Evolutionary conservation across 106 monocot species (phyloP).

Genomic region (Vanilla planifolia): DNA sequence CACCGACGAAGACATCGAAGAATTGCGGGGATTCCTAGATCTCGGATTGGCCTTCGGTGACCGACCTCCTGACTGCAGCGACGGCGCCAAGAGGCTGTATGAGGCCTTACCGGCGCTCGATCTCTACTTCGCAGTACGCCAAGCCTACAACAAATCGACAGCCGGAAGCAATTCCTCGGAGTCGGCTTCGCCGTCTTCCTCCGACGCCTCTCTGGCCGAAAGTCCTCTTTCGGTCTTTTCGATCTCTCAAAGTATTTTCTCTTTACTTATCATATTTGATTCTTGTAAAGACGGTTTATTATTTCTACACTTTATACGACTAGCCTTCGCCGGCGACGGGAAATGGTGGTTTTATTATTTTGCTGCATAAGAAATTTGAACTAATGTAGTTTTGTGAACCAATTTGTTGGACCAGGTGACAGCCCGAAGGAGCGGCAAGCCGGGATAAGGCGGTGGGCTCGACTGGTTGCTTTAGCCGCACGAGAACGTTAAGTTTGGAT

Average conservation of each 20-base stretch:
- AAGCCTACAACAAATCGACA: neutral
- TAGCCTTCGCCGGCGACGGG: too few species aligned
- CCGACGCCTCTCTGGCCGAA: conserved; percentile 8
- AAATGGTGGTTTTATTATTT: too few species aligned
- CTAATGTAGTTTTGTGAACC: too few species aligned
- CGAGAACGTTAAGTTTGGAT: too few species aligned
- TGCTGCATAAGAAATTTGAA: too few species aligned
- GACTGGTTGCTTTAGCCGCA: conserved; percentile 8
- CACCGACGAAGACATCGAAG: conserved; percentile 82
- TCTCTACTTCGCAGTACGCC: conserved; percentile 39
- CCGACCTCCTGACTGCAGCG: conserved; percentile 4
- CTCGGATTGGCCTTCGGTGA: conserved; percentile 56
- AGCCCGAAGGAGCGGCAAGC: conserved; percentile 3
- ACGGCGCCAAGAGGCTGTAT: conserved; percentile 15
- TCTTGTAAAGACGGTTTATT: too few species aligned
- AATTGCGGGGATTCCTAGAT: conserved; percentile 76
- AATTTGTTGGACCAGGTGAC: conserved; percentile 11
- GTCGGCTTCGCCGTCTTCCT: conserved; percentile 6
- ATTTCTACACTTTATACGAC: too few species aligned
- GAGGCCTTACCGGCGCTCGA: conserved; percentile 53
- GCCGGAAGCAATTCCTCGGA: neutral
- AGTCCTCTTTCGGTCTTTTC: conserved; percentile 28
- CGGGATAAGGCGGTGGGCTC: conserved; percentile 16
- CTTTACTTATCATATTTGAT: too few species aligned
- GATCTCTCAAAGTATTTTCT: conserved; percentile 26